phyloP scores from a whole-genome alignment of 2,329 filamentous ascomycete species.

The Penicillium sp. region DNA sequence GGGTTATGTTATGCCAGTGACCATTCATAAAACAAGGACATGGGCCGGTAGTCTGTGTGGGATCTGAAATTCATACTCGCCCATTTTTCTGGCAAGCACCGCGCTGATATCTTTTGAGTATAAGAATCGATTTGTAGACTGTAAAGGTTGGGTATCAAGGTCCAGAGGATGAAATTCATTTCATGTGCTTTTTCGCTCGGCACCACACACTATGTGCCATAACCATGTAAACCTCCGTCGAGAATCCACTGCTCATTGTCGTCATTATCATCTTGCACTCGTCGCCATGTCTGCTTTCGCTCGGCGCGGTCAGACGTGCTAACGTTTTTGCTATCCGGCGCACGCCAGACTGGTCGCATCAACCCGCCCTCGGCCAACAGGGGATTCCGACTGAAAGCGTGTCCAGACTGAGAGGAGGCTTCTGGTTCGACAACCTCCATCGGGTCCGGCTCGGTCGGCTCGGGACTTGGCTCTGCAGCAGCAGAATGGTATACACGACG shows the following conservation, averaged over 20 bases:
- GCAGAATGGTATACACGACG: conserved; percentile 49
- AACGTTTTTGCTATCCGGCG: conserved; percentile 24
- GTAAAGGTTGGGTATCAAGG: too few species aligned
- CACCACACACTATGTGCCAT: conserved; percentile 10
- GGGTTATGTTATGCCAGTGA: too few species aligned
- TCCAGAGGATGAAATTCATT: too few species aligned
- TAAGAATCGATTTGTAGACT: too few species aligned
- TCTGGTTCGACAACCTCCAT: conserved; percentile 9
- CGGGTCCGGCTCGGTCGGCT: conserved; percentile 14
- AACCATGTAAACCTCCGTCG: conserved; percentile 41
- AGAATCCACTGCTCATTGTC: conserved; percentile 47
- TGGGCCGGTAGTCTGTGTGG: too few species aligned
- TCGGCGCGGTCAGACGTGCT: conserved; percentile 26
- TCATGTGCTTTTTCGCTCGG: neutral
- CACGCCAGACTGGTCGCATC: conserved; percentile 43
- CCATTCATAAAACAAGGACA: too few species aligned
- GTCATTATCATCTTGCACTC: conserved; percentile 45
- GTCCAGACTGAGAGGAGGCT: conserved; percentile 19
- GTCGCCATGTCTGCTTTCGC: conserved; percentile 41
- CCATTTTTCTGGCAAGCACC: too few species aligned
- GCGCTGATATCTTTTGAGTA: too few species aligned
- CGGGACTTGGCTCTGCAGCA: conserved; percentile 23
- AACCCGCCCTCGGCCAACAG: conserved; percentile 41
- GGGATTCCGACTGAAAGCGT: conserved; percentile 42
- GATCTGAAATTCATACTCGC: too few species aligned